Percentiles rank a stretch among this genome's conserved stretches.
Conservation (phyloP, 129 eudicot genomes). For the Dittrichia graveolens region DNA sequence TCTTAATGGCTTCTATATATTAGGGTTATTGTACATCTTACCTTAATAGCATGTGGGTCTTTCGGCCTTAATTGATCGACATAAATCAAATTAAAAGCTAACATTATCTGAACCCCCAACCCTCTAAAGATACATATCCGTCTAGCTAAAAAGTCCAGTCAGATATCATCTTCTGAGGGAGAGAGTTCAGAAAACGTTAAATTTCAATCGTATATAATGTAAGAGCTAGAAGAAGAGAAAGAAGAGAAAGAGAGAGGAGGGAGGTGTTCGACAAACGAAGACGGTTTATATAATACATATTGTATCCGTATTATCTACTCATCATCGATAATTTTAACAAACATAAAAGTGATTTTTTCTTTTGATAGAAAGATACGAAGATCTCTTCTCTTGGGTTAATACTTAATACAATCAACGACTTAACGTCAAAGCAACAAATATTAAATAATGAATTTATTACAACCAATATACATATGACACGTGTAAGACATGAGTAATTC, state of each 20-base stretch:
- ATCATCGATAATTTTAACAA: conserved; percentile 18
- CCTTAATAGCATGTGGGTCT: not conserved
- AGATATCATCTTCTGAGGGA: conserved; percentile 21
- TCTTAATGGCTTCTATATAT: not conserved
- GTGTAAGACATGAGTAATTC: conserved; percentile 21
- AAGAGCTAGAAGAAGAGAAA: not conserved
- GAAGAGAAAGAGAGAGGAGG: too few relatives aligned
- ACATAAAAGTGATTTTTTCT: not conserved
- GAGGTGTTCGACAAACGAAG: not conserved
- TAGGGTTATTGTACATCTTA: not conserved
- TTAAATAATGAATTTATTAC: too few relatives aligned
- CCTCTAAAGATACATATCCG: conserved; percentile 1
- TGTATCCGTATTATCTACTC: not conserved
- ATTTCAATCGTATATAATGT: conserved; percentile 12
- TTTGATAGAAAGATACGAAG: not conserved
- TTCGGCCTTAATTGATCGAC: too few relatives aligned
- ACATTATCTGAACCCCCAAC: conserved; percentile 23
- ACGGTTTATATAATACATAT: not conserved
- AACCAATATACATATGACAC: not conserved
- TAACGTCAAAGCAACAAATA: conserved; percentile 13
- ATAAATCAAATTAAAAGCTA: conserved; percentile 20
- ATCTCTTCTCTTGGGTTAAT: conserved; percentile 8
- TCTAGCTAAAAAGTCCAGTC: not conserved
- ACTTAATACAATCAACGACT: conserved; percentile 23
- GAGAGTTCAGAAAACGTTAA: conserved; percentile 33